A percentile compares a stretch with the other conserved stretches of the same genome.
These are phyloP conservation scores for Penium margaritaceum DNA, from an alignment of 139 green algal genomes.

Conservation along the genomic window DNA sequence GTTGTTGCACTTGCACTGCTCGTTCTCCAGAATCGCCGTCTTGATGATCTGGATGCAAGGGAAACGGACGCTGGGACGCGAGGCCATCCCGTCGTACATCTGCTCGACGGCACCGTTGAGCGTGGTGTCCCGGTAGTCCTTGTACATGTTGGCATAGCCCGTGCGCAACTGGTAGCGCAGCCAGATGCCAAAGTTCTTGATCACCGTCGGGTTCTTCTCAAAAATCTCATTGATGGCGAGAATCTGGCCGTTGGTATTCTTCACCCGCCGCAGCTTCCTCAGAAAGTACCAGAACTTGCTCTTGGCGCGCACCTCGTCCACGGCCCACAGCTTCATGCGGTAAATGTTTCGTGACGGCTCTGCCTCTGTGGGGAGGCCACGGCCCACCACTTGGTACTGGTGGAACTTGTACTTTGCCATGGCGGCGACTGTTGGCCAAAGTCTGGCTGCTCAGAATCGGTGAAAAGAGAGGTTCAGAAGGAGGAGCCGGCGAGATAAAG, in stretches of 20 bases:
- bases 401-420: slow-evolving; percentile 60
- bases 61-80: slow-evolving; percentile 80
- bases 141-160: slow-evolving; percentile 94
- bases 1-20: no score
- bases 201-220: slow-evolving; percentile 84
- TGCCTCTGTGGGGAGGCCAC: slow-evolving; percentile 81
- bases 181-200: slow-evolving; percentile 99
- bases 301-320: slow-evolving; percentile 81
- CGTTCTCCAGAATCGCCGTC: no score
- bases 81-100: slow-evolving; percentile 95
- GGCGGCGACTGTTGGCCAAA: no score
- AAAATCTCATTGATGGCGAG: no score
- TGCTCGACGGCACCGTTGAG: slow-evolving; percentile 91
- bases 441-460: no score
- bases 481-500: no score
- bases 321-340: slow-evolving; percentile 98
- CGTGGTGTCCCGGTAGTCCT: slow-evolving; percentile 97
- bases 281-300: slow-evolving; percentile 99
- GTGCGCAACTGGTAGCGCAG: slow-evolving; percentile 93
- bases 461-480: no score
- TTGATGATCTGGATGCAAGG: slow-evolving; percentile 59
- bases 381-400: slow-evolving; percentile 98
- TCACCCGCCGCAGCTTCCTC: no score
- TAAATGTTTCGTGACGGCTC: slow-evolving; percentile 82
- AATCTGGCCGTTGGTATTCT: no score